Percentiles rank a stretch among this genome's conserved stretches.
Evolutionary conservation across 1,284 basidiomycete genomes (phyloP).

Genomic region (Cutaneotrichosporon curvatum): DNA sequence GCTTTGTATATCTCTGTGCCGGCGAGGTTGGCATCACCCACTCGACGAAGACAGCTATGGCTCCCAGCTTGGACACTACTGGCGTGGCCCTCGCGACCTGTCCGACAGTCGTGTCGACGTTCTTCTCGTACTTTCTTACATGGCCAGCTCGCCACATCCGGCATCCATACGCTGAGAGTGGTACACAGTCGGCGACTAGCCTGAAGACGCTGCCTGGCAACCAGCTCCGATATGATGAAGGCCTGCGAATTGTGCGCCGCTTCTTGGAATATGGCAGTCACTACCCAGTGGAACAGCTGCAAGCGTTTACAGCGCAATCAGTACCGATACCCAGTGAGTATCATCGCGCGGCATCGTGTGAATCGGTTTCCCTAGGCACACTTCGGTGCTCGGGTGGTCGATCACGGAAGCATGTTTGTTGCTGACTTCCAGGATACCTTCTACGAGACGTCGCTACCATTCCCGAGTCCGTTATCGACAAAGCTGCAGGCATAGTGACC

Average conservation of each 20-base stretch:
- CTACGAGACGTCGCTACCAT: constrained; percentile 37
- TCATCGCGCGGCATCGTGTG: too few species aligned
- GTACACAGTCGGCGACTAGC: not conserved
- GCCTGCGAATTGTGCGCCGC: constrained; percentile 34
- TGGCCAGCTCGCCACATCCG: constrained; percentile 9
- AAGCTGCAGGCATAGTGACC: constrained; percentile 39
- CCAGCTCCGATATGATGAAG: constrained; percentile 42
- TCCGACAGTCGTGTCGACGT: constrained; percentile 41
- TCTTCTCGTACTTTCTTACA: constrained; percentile 34
- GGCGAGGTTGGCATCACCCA: too few species aligned
- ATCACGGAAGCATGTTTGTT: too few species aligned
- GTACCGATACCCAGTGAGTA: constrained; percentile 39
- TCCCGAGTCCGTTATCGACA: constrained; percentile 33
- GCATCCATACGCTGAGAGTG: not conserved
- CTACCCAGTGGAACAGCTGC: constrained; percentile 45
- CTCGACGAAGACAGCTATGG: too few species aligned
- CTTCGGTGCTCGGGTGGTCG: too few species aligned
- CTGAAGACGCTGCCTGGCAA: constrained; percentile 26
- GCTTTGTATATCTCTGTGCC: too few species aligned
- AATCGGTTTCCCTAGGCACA: too few species aligned
- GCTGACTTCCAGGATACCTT: constrained; percentile 37
- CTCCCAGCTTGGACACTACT: constrained; percentile 7
- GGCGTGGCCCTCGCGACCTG: constrained; percentile 36
- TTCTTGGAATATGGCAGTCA: constrained; percentile 40
- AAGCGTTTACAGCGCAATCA: constrained; percentile 45